Evolutionary conservation across 805 yeast genomes (phyloP).

Genomic region (Pichia insulana): DNA sequence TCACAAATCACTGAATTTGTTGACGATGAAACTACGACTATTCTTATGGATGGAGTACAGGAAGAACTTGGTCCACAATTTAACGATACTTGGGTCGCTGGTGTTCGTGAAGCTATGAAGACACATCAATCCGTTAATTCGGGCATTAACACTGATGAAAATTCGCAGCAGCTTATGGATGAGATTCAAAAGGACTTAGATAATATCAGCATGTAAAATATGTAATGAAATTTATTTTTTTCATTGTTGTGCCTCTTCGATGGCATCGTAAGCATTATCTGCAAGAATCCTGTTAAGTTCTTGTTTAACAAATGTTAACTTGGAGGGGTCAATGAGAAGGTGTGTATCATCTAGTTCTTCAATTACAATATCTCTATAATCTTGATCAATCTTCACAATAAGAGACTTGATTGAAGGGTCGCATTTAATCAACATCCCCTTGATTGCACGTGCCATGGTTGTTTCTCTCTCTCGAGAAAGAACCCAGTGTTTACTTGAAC

Average conservation of each 20-base stretch:
- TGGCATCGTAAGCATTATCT: constrained; percentile 77
- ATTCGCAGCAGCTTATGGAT: background rate
- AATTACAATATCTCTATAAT: constrained; percentile 56
- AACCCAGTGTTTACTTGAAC: no score
- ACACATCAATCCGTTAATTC: background rate
- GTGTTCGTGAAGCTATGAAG: constrained; percentile 23
- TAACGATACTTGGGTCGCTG: constrained; percentile 38
- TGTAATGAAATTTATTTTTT: background rate
- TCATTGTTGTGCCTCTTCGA: constrained; percentile 43
- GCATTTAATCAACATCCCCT: constrained; percentile 44
- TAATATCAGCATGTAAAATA: background rate
- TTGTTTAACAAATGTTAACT: constrained; percentile 64
- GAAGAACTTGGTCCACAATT: constrained; percentile 53
- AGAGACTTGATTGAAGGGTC: constrained; percentile 92
- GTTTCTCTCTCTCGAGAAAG: no score
- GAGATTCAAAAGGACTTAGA: constrained; percentile 6
- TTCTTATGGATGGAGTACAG: constrained; percentile 56
- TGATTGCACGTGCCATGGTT: constrained; percentile 44
- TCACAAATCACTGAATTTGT: constrained; percentile 46
- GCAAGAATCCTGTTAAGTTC: constrained; percentile 72
- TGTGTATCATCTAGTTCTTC: constrained; percentile 91
- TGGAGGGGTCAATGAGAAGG: constrained; percentile 67
- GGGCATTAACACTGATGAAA: background rate
- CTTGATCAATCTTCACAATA: constrained; percentile 72
- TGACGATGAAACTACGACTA: constrained; percentile 43